Conservation (phyloP, 192 early-diverging fungal species). For the Kickxella alabastrina region DNA sequence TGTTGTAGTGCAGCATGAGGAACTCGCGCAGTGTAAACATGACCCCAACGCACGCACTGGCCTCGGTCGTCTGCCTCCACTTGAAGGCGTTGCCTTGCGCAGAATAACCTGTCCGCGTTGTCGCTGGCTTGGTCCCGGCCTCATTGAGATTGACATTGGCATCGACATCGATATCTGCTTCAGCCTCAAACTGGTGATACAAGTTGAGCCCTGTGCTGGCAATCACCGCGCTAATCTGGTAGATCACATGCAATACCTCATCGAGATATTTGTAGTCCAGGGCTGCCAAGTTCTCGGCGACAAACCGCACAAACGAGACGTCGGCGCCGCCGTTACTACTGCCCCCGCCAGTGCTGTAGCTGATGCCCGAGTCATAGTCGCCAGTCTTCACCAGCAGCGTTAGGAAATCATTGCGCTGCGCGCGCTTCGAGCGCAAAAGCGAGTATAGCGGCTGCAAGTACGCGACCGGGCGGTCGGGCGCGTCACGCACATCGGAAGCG, state of each 20-base stretch:
- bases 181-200: conserved; percentile 45
- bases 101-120: neutral
- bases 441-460: conserved; percentile 65
- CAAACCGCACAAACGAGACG: conserved; percentile 63
- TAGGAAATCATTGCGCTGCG: conserved; percentile 71
- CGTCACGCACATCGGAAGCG: conserved; percentile 17
- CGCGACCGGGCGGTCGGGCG: conserved; percentile 49
- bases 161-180: conserved; percentile 11
- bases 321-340: conserved; percentile 38
- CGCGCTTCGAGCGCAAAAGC: conserved; percentile 61
- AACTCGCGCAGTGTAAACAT: conserved; percentile 61
- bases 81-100: conserved; percentile 1
- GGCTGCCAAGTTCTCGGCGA: conserved; percentile 78
- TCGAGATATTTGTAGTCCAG: conserved; percentile 77
- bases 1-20: conserved; percentile 56
- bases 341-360: neutral
- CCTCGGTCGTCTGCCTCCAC: conserved; percentile 40
- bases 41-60: conserved; percentile 60
- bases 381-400: conserved; percentile 62
- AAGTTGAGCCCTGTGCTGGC: conserved; percentile 66
- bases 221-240: conserved; percentile 68
- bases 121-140: no score
- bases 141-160: no score
- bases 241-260: conserved; percentile 74
- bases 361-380: conserved; percentile 54